Percentiles rank a stretch among this genome's conserved stretches.
These are phyloP conservation scores for Mycena haematopus DNA, from an alignment of 768 basidiomycete species.

Conservation along the genomic window DNA sequence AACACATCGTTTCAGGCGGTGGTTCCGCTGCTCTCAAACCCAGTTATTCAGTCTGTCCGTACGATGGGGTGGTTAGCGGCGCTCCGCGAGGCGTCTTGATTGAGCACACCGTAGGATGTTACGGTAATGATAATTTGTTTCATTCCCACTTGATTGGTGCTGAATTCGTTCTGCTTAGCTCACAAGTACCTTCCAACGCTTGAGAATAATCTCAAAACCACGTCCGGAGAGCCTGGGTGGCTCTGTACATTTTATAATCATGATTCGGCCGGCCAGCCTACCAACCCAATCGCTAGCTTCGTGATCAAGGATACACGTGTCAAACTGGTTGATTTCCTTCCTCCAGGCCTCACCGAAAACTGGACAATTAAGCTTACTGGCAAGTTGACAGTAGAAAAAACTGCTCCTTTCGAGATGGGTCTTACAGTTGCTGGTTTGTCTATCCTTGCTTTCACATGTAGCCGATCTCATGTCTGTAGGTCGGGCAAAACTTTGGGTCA, in stretches of 20 bases:
- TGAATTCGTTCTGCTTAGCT: slow-evolving; percentile 40
- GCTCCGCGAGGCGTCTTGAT: slow-evolving; percentile 58
- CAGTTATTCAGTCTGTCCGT: slow-evolving; percentile 69
- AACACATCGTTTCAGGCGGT: slow-evolving; percentile 72
- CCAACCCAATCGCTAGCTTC: slow-evolving; percentile 52
- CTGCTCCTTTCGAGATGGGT: slow-evolving; percentile 62
- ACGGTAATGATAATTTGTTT: slow-evolving; percentile 50
- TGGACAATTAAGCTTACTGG: slow-evolving; percentile 68
- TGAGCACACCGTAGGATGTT: slow-evolving; percentile 67
- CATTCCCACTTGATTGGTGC: neutral
- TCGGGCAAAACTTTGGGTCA: slow-evolving; percentile 67
- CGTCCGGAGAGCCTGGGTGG: slow-evolving; percentile 65
- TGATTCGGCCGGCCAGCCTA: slow-evolving; percentile 48
- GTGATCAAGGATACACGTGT: slow-evolving; percentile 65
- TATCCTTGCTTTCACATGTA: neutral
- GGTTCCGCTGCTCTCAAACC: slow-evolving; percentile 79
- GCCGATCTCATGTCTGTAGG: slow-evolving; percentile 37
- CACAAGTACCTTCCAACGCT: slow-evolving; percentile 74
- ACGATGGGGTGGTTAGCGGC: slow-evolving; percentile 59
- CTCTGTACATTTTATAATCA: slow-evolving; percentile 67
- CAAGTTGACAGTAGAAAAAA: slow-evolving; percentile 54
- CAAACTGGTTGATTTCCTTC: slow-evolving; percentile 72
- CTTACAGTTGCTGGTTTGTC: slow-evolving; percentile 62
- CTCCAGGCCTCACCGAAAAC: slow-evolving; percentile 54
- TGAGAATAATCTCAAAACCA: slow-evolving; percentile 62